Conservation (phyloP, 768 basidiomycete species). For the Rhizopogon rudus region DNA sequence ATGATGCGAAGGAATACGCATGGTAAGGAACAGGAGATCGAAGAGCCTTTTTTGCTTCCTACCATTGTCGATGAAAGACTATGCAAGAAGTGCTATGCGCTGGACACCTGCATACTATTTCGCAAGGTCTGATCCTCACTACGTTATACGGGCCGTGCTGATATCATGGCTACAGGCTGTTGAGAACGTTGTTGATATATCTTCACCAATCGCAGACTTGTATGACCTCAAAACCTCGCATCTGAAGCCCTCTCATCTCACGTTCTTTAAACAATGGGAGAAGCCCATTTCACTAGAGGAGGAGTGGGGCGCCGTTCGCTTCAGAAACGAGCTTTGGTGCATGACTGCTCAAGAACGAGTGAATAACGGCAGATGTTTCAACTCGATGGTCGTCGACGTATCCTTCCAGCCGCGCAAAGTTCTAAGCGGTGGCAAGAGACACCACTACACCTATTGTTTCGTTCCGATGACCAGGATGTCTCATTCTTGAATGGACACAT, state of each 20-base stretch:
- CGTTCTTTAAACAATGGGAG: conserved; percentile 93
- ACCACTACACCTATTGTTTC: conserved; percentile 78
- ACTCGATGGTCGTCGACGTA: conserved; percentile 65
- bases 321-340: conserved; percentile 92
- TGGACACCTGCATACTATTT: conserved; percentile 92
- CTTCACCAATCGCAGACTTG: conserved; percentile 56
- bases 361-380: conserved; percentile 78
- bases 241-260: conserved; percentile 56
- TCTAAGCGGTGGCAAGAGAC: conserved; percentile 50
- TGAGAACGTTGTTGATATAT: conserved; percentile 52
- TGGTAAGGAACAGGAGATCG: conserved; percentile 12
- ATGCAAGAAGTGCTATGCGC: conserved; percentile 77
- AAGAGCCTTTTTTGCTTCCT: conserved; percentile 70
- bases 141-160: not conserved
- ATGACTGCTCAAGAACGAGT: conserved; percentile 79
- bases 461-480: conserved; percentile 14
- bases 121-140: conserved; percentile 53
- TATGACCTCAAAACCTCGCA: conserved; percentile 81
- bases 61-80: conserved; percentile 78
- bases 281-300: conserved; percentile 80
- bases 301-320: conserved; percentile 80
- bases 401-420: conserved; percentile 26
- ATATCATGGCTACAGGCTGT: conserved; percentile 44
- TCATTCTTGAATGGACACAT: conserved; percentile 77
- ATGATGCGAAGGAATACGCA: conserved; percentile 49